Evolutionary conservation across 2,329 filamentous ascomycete genomes (phyloP), one percentile per base, ranked within the genome.

Genomic region (Apiospora sp.): DNA sequence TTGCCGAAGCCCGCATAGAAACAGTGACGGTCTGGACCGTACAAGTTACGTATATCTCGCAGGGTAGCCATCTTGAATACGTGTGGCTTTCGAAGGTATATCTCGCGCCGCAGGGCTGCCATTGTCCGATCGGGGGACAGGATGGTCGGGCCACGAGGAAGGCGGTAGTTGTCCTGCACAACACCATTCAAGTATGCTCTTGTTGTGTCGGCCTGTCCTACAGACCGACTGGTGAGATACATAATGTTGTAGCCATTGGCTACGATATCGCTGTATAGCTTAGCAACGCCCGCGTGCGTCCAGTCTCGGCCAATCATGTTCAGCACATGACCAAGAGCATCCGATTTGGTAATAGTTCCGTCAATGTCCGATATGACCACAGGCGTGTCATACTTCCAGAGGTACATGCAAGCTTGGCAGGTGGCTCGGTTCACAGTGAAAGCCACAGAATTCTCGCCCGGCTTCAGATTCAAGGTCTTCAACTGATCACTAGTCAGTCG

Each of bases 31-130:
- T 93, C 91, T 0, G 90, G 87, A 3, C 91, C 92, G 79, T 98
- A 99, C 0, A 99, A 87, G 73, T 92, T 94, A 80, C 95, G 92
- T 77, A 99, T 98, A 81, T 99, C 96, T 54, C 96, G 92, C 27
- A 99, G 85, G 75, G 96, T 99, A 2, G 96, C 95, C 97, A 99
- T 99, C 84, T 99, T 99, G 90, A 99, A 99, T 10, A 99, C 94
- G 80, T 99, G 95, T 0, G 96, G 97, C 82, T 99, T 98, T 71
- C 96, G 91, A 37, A 99, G 87, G 81, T 99, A 99, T 7, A 99
- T 91, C 81, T 99, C 96, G 68, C 96, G 91, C 72, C 96, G 89
- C 43, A 99, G 84, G 0, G 96, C 97, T 10, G 97, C 95, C 84
- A 98, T 97, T 0, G 95, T 98, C 71, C 96, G 90, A 82, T 99